Conservation (phyloP, 2,329 filamentous ascomycete species). For the Penicillium olsonii region DNA sequence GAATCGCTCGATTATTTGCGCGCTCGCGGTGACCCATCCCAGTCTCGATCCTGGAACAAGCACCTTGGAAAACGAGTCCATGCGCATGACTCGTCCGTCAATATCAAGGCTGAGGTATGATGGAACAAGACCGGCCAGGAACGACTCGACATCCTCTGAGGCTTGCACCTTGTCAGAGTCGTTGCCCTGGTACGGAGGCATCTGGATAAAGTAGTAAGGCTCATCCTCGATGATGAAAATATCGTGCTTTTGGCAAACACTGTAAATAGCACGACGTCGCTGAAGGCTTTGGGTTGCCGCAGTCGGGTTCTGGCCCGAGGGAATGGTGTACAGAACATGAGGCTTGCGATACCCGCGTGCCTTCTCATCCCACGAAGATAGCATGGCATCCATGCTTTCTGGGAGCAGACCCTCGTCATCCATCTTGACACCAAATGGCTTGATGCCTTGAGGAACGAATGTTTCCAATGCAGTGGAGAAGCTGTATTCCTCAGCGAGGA, state of each 20-base stretch:
- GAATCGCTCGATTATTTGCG: slow-evolving; percentile 76
- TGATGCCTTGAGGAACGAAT: slow-evolving; percentile 58
- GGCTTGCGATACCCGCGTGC: slow-evolving; percentile 57
- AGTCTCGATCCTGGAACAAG: slow-evolving; percentile 72
- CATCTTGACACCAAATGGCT: slow-evolving; percentile 58
- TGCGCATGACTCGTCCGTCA: slow-evolving; percentile 78
- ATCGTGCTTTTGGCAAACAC: slow-evolving; percentile 6
- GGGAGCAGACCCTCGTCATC: slow-evolving; percentile 63
- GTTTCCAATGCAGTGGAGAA: slow-evolving; percentile 71
- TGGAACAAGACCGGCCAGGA: slow-evolving; percentile 54
- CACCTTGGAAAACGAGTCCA: slow-evolving; percentile 87
- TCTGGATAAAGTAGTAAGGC: slow-evolving; percentile 12
- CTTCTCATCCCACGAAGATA: slow-evolving; percentile 60
- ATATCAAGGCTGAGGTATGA: slow-evolving; percentile 72
- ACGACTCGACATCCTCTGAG: not conserved
- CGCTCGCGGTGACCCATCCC: slow-evolving; percentile 81
- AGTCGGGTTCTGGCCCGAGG: slow-evolving; percentile 65
- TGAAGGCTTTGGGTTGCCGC: slow-evolving; percentile 6
- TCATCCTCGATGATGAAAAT: slow-evolving; percentile 15
- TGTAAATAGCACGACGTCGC: slow-evolving; percentile 5
- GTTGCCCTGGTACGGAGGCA: not conserved
- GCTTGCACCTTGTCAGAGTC: not conserved
- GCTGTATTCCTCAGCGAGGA: slow-evolving; percentile 83
- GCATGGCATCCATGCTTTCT: slow-evolving; percentile 57
- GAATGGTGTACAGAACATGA: slow-evolving; percentile 64